Evolutionary conservation across 1,284 basidiomycete genomes (phyloP), one percentile per base, ranked within the genome.

Genomic region (Fomitopsis betulina): DNA sequence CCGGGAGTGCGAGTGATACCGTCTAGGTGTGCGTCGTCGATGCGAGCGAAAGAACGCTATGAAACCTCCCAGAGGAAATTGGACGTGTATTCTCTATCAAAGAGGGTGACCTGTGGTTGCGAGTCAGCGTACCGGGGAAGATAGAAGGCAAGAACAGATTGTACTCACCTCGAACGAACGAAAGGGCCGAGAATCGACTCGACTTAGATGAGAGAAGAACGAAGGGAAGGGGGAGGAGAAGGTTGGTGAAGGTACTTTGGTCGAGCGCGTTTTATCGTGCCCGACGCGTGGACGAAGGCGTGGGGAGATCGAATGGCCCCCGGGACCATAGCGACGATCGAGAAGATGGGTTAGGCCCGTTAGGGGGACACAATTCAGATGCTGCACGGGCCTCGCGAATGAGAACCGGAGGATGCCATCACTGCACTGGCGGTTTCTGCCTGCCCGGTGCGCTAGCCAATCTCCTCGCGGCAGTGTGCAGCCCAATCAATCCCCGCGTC

Each of bases 1-100:
- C 68, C 70, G 69, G 67, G 71, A 69, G 69, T 68, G 68, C 65
- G 70, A 80, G 69, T 68, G 68, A 65, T 70, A 80, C 76, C 74
- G 80, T 80, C 67, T 75, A 78, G 74, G 75, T 75, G 75, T 76
- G 71, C 77, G 77, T 77, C 71, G 74, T 73, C 70, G 72, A 76
- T 77, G 49, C 49, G 62, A 64, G 62, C 58, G 60, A 65, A 63
- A 53, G 62, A 62, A 62, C 70, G 74, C 68, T 65, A 69, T 65
- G 68, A 74, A 76, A 71, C 81, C 84, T 82, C 82, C 78, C 81
- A 73, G 82, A 81, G 74, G 78, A 78, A 73, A 71, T 75, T 73
- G 73, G 75, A 74, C 73, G 72, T 73, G 73, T 72, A 70, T 65
- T 75, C 83, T 86, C 85, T 87, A 73, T 86, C 86, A 83, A 88